Percentiles rank a stretch among this genome's conserved stretches.
phyloP scores from a whole-genome alignment of 768 basidiomycete species.

The Xanthoconium stramineum region DNA sequence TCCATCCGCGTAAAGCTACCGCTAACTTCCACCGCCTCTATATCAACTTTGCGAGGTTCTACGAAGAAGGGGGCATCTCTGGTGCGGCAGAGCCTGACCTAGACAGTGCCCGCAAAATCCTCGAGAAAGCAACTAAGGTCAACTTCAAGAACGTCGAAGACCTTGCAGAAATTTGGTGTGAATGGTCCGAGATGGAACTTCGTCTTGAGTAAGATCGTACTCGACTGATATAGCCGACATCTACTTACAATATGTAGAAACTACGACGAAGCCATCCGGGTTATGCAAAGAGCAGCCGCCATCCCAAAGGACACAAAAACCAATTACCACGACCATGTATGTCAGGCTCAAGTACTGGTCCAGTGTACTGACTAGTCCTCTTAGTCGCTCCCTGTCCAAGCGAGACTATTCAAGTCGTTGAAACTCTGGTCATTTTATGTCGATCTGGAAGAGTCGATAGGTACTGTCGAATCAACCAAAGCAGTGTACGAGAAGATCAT shows the following conservation, averaged over 20 bases:
- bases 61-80: slow-evolving; percentile 89
- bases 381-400: slow-evolving; percentile 81
- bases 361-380: slow-evolving; percentile 12
- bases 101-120: slow-evolving; percentile 82
- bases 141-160: slow-evolving; percentile 97
- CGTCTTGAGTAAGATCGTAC: slow-evolving; percentile 76
- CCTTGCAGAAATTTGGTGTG: slow-evolving; percentile 97
- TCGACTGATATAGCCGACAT: neutral
- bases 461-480: slow-evolving; percentile 88
- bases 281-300: slow-evolving; percentile 95
- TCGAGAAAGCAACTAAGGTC: slow-evolving; percentile 90
- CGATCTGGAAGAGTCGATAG: slow-evolving; percentile 96
- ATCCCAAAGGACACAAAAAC: slow-evolving; percentile 88
- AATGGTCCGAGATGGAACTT: slow-evolving; percentile 98
- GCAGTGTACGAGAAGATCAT: slow-evolving; percentile 94
- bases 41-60: slow-evolving; percentile 95
- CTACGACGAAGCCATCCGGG: slow-evolving; percentile 90
- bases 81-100: slow-evolving; percentile 80
- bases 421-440: slow-evolving; percentile 99
- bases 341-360: slow-evolving; percentile 11
- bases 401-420: slow-evolving; percentile 92
- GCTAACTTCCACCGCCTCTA: slow-evolving; percentile 88
- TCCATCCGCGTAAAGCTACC: slow-evolving; percentile 85
- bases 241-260: slow-evolving; percentile 54
- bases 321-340: slow-evolving; percentile 93